phyloP scores from a whole-genome alignment of 2,329 filamentous ascomycete species.

The Pyrenochaeta sp. region DNA sequence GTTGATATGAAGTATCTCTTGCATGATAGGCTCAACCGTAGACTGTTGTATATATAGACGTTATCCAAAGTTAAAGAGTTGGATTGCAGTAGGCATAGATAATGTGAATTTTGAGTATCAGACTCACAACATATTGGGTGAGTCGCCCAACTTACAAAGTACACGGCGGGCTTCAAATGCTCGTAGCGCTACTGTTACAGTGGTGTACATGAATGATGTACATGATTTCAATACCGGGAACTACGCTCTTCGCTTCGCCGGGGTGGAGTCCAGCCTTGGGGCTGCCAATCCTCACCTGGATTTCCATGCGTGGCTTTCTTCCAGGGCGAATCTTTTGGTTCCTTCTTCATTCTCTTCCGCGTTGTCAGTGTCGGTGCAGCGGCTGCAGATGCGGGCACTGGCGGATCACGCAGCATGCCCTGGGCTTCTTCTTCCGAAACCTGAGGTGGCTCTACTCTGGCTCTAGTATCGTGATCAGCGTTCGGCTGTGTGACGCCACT shows the following conservation, averaged over 20 bases:
- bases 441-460: conserved; percentile 20
- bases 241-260: conserved; percentile 42
- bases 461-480: conserved; percentile 42
- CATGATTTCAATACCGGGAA: neutral
- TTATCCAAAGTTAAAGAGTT: too few relatives aligned
- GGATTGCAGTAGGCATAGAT: too few relatives aligned
- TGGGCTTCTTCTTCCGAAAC: conserved; percentile 10
- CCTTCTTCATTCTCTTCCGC: conserved; percentile 32
- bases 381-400: conserved; percentile 27
- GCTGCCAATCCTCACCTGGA: conserved; percentile 58
- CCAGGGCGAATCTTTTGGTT: conserved; percentile 52
- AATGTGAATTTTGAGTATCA: too few relatives aligned
- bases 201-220: conserved; percentile 3
- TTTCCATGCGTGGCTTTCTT: conserved; percentile 47
- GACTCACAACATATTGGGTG: too few relatives aligned
- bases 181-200: too few relatives aligned
- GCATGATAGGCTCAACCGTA: too few relatives aligned
- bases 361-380: conserved; percentile 28
- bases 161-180: too few relatives aligned
- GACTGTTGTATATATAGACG: too few relatives aligned
- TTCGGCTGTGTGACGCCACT: conserved; percentile 48
- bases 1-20: too few relatives aligned
- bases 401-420: conserved; percentile 28
- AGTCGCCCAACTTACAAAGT: too few relatives aligned
- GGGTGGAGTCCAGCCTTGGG: conserved; percentile 56